phyloP scores from a whole-genome alignment of 2,329 filamentous ascomycete species.

The Fusarium tuaranense region DNA sequence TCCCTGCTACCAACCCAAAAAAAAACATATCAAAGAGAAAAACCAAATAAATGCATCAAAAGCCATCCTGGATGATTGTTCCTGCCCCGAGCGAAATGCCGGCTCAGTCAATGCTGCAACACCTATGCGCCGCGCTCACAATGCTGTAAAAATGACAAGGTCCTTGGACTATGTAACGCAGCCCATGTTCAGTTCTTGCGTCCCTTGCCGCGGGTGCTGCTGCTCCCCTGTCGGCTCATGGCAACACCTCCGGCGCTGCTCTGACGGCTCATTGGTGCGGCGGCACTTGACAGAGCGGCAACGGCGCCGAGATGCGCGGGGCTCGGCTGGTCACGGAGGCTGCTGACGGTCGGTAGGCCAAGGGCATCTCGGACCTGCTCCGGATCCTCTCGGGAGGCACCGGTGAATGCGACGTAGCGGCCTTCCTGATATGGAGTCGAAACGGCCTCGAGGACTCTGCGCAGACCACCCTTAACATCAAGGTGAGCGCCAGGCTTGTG shows the following conservation, averaged over 20 bases:
- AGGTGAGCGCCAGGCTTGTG: conserved; percentile 68
- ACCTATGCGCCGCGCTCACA: conserved; percentile 46
- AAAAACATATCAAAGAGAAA: conserved; percentile 6
- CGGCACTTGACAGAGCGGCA: conserved; percentile 48
- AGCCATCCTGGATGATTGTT: neutral
- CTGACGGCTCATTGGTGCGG: conserved; percentile 66
- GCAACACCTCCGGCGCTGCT: conserved; percentile 66
- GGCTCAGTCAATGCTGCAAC: conserved; percentile 15
- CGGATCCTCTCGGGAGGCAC: conserved; percentile 58
- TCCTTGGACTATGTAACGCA: conserved; percentile 5
- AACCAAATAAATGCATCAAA: conserved; percentile 24
- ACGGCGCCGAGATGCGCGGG: conserved; percentile 40
- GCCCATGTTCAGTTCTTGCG: conserved; percentile 48
- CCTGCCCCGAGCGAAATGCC: conserved; percentile 3
- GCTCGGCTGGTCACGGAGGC: conserved; percentile 56
- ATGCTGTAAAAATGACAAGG: conserved; percentile 42
- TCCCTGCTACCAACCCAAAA: conserved; percentile 16
- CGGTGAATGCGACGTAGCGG: conserved; percentile 62
- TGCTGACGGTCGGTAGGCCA: conserved; percentile 59
- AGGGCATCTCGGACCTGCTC: conserved; percentile 63
- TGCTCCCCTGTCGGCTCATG: conserved; percentile 67
- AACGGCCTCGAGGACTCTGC: conserved; percentile 67
- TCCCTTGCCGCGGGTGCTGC: conserved; percentile 62
- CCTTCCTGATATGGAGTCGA: conserved; percentile 60
- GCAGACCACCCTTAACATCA: conserved; percentile 64